Evolutionary conservation across 2,329 filamentous ascomycete species (phyloP), one percentile per base, ranked within the genome.

Genomic region (Monosporascus sp.): DNA sequence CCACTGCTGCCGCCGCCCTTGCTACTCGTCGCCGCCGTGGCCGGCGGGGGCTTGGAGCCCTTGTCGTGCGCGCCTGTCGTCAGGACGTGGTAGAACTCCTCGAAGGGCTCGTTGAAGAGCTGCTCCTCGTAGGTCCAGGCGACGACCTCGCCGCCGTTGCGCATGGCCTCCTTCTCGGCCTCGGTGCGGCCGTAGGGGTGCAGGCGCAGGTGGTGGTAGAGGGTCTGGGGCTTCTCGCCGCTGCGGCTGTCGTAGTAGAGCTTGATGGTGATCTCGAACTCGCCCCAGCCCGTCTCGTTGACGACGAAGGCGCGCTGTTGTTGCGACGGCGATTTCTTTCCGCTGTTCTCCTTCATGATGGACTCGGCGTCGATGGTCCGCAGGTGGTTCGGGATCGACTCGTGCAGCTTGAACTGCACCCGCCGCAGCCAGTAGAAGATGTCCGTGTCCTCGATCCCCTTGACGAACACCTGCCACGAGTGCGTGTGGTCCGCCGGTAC

Each of bases 371-470:
- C 71, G 79, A 56, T 70, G 82, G 82, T 96, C 62, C 94, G 88
- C 22, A 94, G 81, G 53, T 89, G 89, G 70, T 97, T 96, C 27
- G 90, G 86, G 69, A 97, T 97, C 9, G 93, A 97, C 71, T 97
- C 92, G 77, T 97, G 93, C 17, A 99, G 83, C 72, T 97, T 97
- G 75, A 99, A 99, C 70, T 97, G 92, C 1, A 99, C 93, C 64
- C 96, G 93, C 54, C 93, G 90, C 60, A 97, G 80, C 91, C 94
- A 99, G 71, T 96, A 94, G 27, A 89, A 91, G 60, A 97, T 88
- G 67, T 96, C 90, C 55, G 90, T 89, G 69, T 90, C 89, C 64
- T 96, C 90, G 51, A 96, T 79, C 47, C 92, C 90, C 67, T 89
- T 89, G 53, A 99, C 90, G 70, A 95, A 97, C 58, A 97, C 90